phyloP scores from a whole-genome alignment of 2,329 filamentous ascomycete species.

The Sarocladium oryzae region DNA sequence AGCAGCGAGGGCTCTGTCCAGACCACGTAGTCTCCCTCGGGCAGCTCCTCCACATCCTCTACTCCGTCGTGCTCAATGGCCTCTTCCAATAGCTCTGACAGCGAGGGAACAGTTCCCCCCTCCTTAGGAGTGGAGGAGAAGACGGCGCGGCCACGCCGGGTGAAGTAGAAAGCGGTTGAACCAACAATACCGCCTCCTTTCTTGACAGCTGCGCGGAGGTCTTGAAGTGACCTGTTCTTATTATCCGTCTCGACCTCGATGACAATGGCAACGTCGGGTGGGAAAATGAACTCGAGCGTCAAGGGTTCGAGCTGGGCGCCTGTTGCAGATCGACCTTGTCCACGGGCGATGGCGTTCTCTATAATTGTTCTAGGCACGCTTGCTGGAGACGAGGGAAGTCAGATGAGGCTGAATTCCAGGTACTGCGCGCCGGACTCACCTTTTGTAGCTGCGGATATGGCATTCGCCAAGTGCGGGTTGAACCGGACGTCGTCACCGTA shows the following conservation, averaged over 20 bases:
- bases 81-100: conserved; percentile 71
- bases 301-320: conserved; percentile 72
- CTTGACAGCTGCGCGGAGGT: conserved; percentile 67
- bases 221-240: conserved; percentile 65
- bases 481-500: conserved; percentile 65
- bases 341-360: conserved; percentile 78
- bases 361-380: conserved; percentile 80
- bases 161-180: conserved; percentile 78
- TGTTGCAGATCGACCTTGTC: conserved; percentile 72
- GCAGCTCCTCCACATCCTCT: conserved; percentile 62
- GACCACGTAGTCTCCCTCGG: conserved; percentile 63
- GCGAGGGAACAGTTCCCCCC: conserved; percentile 35
- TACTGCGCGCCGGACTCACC: conserved; percentile 29
- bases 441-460: conserved; percentile 75
- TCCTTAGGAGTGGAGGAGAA: conserved; percentile 48
- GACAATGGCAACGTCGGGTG: conserved; percentile 69
- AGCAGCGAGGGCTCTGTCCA: conserved; percentile 30
- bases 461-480: conserved; percentile 70
- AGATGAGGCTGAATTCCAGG: too few species aligned
- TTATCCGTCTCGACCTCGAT: conserved; percentile 83
- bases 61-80: conserved; percentile 76
- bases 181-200: conserved; percentile 62
- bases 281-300: conserved; percentile 74
- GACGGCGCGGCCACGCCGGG: conserved; percentile 67
- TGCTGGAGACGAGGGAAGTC: conserved; percentile 30